Conservation (phyloP, 768 basidiomycete species). For the Flagelloscypha sp. region DNA sequence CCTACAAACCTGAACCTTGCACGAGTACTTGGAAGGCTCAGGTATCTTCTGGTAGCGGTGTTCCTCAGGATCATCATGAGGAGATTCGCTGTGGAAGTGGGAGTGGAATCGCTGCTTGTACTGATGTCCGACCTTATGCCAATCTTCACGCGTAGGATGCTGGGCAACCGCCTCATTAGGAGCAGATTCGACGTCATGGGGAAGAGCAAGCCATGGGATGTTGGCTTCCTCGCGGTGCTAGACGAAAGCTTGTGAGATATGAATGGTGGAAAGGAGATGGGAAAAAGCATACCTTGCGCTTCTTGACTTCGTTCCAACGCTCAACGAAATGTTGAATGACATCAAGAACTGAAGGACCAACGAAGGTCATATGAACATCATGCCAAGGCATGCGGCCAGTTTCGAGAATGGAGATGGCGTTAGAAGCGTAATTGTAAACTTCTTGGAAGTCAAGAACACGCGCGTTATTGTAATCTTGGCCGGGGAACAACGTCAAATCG, state of each 20-base stretch:
- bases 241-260: too few relatives aligned
- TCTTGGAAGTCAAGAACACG: constrained; percentile 78
- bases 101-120: constrained; percentile 65
- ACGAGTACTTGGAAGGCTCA: constrained; percentile 39
- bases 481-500: constrained; percentile 74
- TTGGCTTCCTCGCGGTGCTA: too few relatives aligned
- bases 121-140: constrained; percentile 44
- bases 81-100: constrained; percentile 15
- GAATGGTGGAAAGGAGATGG: constrained; percentile 2
- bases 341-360: constrained; percentile 80
- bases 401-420: constrained; percentile 58
- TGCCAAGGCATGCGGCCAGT: constrained; percentile 90
- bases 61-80: constrained; percentile 28
- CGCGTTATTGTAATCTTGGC: constrained; percentile 91
- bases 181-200: constrained; percentile 53
- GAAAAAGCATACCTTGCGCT: constrained; percentile 48
- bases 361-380: constrained; percentile 85
- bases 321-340: constrained; percentile 91
- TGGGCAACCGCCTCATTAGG: constrained; percentile 64
- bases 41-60: constrained; percentile 32
- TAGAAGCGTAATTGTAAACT: constrained; percentile 70
- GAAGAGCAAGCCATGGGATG: constrained; percentile 71
- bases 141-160: constrained; percentile 64
- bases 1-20: constrained; percentile 73
- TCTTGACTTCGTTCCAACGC: constrained; percentile 86